phyloP scores from a whole-genome alignment of 75 land plant genomes.

The Ceratopteris richardii region DNA sequence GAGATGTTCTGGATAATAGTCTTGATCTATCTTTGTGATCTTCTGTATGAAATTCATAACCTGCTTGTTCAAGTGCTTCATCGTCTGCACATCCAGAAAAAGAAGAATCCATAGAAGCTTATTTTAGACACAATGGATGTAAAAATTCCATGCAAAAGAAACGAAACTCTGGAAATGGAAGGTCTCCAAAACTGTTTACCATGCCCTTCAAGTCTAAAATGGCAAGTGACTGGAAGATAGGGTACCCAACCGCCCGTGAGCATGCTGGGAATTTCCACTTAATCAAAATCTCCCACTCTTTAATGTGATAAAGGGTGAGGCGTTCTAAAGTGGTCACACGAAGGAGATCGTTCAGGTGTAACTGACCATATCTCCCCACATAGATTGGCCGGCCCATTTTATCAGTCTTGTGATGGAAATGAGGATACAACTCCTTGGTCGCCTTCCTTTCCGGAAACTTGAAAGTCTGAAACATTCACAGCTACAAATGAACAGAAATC shows the following conservation, averaged over 20 bases:
- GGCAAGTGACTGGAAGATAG: slow-evolving; percentile 23
- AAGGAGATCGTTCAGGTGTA: slow-evolving; percentile 34
- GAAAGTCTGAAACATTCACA: slow-evolving; percentile 23
- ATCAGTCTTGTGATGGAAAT: slow-evolving; percentile 38
- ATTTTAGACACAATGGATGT: not conserved
- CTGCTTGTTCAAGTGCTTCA: slow-evolving; percentile 44
- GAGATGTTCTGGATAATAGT: slow-evolving; percentile 33
- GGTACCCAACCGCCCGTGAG: slow-evolving; percentile 25
- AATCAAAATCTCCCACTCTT: slow-evolving; percentile 32
- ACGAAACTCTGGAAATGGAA: not conserved
- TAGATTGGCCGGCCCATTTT: slow-evolving; percentile 35
- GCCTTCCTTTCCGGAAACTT: slow-evolving; percentile 32
- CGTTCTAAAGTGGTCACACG: slow-evolving; percentile 30
- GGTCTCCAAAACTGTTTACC: slow-evolving; percentile 17
- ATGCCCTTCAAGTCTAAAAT: slow-evolving; percentile 40
- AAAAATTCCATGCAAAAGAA: not conserved
- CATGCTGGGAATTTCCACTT: slow-evolving; percentile 40
- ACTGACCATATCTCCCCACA: slow-evolving; percentile 28
- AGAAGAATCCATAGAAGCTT: not conserved
- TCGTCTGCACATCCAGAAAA: slow-evolving; percentile 22
- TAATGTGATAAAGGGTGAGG: slow-evolving; percentile 27
- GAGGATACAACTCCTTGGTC: slow-evolving; percentile 32
- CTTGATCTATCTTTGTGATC: slow-evolving; percentile 33
- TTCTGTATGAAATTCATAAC: slow-evolving; percentile 40
- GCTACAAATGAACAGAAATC: too few relatives aligned